These are phyloP conservation scores for Plasmodium blacklocki DNA, from an alignment of 169 alveolate species.

Conservation along the genomic window DNA sequence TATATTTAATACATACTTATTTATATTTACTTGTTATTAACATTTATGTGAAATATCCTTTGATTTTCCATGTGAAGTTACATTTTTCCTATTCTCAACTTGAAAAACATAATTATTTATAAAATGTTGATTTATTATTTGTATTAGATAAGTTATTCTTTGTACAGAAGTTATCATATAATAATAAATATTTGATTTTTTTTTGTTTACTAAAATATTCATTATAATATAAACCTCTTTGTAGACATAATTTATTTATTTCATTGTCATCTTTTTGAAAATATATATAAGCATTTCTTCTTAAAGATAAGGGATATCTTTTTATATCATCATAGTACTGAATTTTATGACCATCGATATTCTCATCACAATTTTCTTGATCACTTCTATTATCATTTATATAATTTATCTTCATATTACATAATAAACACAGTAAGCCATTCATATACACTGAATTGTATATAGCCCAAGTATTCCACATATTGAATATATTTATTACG, in stretches of 20 bases:
- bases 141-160: slow-evolving; percentile 17
- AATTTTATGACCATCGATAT: slow-evolving; percentile 55
- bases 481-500: slow-evolving; percentile 41
- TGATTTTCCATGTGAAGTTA: not conserved
- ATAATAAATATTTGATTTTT: slow-evolving; percentile 52
- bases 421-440: slow-evolving; percentile 57
- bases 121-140: slow-evolving; percentile 13
- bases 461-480: slow-evolving; percentile 61
- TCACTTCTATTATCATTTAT: slow-evolving; percentile 40
- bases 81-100: slow-evolving; percentile 22
- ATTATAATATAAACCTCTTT: slow-evolving; percentile 64
- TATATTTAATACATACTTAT: too few species aligned
- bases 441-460: slow-evolving; percentile 42
- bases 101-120: not conserved
- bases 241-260: slow-evolving; percentile 66
- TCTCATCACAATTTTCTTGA: slow-evolving; percentile 4
- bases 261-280: slow-evolving; percentile 41
- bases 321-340: slow-evolving; percentile 65
- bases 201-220: slow-evolving; percentile 45
- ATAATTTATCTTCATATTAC: slow-evolving; percentile 46
- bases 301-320: slow-evolving; percentile 53
- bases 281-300: slow-evolving; percentile 65
- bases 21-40: too few species aligned
- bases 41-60: not conserved
- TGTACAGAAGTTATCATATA: slow-evolving; percentile 65